Conservation (phyloP, 345 rosid genomes). For the Brassica napus region Da-Ae NC_063447.1:1871501-1872000, state of each 20-base stretch:
- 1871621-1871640: conserved; percentile 11
- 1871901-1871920: too few species aligned
- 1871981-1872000: too few species aligned
- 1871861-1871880: too few species aligned
- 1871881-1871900: too few species aligned
- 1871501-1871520: conserved; percentile 1
- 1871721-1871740: conserved; percentile 29
- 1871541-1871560: conserved; percentile 17
- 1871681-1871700: conserved; percentile 22
- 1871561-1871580: not conserved
- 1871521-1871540: conserved; percentile 22
- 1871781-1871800: conserved; percentile 9
- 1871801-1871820: not conserved
- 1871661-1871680: conserved; percentile 13
- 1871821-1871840: not conserved
- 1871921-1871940: too few species aligned
- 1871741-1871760: conserved; percentile 8
- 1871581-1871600: conserved; percentile 10
- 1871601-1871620: not conserved
- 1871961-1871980: too few species aligned
- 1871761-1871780: not conserved
- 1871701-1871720: not conserved
- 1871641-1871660: not conserved
- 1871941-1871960: too few species aligned
- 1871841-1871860: not conserved